Conservation (phyloP, 805 yeast species). For the Starmerella ratchasimensis region DNA sequence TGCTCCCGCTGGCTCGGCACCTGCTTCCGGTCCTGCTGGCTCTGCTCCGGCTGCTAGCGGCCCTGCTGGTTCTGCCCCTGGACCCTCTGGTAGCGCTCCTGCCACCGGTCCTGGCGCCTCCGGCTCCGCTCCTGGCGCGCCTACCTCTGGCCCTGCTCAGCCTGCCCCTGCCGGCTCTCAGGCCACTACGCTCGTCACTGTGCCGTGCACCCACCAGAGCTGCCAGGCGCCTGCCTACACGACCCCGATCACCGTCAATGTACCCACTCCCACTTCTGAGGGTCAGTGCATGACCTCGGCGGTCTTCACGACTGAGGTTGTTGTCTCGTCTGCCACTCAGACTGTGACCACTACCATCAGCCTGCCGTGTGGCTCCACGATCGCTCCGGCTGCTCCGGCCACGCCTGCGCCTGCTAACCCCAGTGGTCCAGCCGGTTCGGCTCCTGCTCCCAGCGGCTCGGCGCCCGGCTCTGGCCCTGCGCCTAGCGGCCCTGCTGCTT, state of each 20-base stretch:
- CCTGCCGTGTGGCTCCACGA: constrained; percentile 7
- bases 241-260: not conserved
- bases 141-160: not conserved
- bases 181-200: constrained; percentile 3
- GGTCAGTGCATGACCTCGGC: constrained; percentile 8
- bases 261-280: not conserved
- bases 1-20: not conserved
- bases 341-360: constrained; percentile 3
- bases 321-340: constrained; percentile 4
- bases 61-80: no score
- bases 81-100: not conserved
- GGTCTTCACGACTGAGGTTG: not conserved
- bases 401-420: not conserved
- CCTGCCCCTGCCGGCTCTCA: not conserved
- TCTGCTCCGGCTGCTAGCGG: no score
- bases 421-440: no score
- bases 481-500: not conserved
- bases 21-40: no score
- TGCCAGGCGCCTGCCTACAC: not conserved
- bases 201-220: constrained; percentile 8
- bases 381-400: not conserved
- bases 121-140: not conserved
- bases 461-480: no score
- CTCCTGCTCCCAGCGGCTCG: no score
- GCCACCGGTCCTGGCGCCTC: not conserved